A percentile compares a stretch with the other conserved stretches of the same genome.
These are phyloP conservation scores for Kodamaea sagamina DNA, from an alignment of 805 yeast genomes.

Conservation along the genomic window DNA sequence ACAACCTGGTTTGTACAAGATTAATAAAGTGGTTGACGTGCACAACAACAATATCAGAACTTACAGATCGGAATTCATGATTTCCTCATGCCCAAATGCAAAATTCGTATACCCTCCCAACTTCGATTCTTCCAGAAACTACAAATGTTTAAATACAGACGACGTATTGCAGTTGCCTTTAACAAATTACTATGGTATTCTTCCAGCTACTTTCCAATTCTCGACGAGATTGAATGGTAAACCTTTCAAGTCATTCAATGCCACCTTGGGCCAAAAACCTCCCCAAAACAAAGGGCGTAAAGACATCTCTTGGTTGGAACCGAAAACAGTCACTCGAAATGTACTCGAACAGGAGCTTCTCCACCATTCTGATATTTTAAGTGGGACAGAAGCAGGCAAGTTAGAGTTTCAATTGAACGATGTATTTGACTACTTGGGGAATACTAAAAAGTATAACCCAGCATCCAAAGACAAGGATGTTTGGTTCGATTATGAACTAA, in stretches of 20 bases:
- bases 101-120: constrained; percentile 43
- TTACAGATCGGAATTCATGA: constrained; percentile 58
- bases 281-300: constrained; percentile 22
- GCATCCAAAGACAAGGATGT: constrained; percentile 39
- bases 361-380: constrained; percentile 27
- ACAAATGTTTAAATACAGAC: constrained; percentile 59
- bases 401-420: constrained; percentile 38
- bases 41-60: constrained; percentile 62
- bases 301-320: constrained; percentile 34
- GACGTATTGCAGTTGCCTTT: constrained; percentile 37
- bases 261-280: constrained; percentile 21
- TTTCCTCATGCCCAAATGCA: constrained; percentile 81
- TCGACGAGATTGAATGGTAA: constrained; percentile 30
- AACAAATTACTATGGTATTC: constrained; percentile 68
- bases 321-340: constrained; percentile 31
- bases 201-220: constrained; percentile 52
- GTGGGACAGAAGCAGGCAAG: constrained; percentile 21
- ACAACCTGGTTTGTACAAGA: constrained; percentile 75
- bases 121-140: constrained; percentile 24
- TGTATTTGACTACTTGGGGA: constrained; percentile 37
- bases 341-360: constrained; percentile 37
- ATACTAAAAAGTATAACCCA: constrained; percentile 36
- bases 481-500: constrained; percentile 29
- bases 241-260: constrained; percentile 23
- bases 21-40: constrained; percentile 65